A percentile compares a stretch with the other conserved stretches of the same genome.
These are phyloP conservation scores for Orbilia quercus DNA, from an alignment of 2,329 filamentous ascomycete genomes.

Conservation along the genomic window DNA sequence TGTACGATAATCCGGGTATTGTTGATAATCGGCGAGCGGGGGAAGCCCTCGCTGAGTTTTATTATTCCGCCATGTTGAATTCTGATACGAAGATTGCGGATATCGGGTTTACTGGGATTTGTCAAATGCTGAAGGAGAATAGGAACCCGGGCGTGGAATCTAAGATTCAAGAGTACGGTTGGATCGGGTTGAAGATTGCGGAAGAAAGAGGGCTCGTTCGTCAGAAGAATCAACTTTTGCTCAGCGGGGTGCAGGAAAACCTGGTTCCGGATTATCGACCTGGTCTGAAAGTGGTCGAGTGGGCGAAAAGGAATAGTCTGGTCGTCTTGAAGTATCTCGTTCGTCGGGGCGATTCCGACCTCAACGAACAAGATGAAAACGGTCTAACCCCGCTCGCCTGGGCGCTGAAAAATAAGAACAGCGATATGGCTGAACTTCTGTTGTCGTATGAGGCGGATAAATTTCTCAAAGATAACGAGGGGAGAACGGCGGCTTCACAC, in stretches of 20 bases:
- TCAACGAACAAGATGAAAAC: slow-evolving; percentile 20
- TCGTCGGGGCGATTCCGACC: slow-evolving; percentile 1
- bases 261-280: slow-evolving; percentile 22
- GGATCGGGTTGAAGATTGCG: slow-evolving; percentile 41
- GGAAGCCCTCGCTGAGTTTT: slow-evolving; percentile 26
- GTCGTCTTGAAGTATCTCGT: slow-evolving; percentile 33
- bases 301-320: slow-evolving; percentile 29
- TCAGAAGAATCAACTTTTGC: slow-evolving; percentile 10
- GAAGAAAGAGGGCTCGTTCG: slow-evolving; percentile 26
- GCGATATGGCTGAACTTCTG: slow-evolving; percentile 25
- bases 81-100: slow-evolving; percentile 1
- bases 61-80: slow-evolving; percentile 37
- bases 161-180: slow-evolving; percentile 26
- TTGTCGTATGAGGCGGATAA: slow-evolving; percentile 18
- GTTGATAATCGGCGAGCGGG: neutral
- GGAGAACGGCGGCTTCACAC: slow-evolving; percentile 22
- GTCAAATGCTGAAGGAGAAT: slow-evolving; percentile 25
- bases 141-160: neutral
- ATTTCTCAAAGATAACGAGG: slow-evolving; percentile 26
- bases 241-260: slow-evolving; percentile 28
- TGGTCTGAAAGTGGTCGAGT: slow-evolving; percentile 16
- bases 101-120: slow-evolving; percentile 38
- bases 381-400: slow-evolving; percentile 29
- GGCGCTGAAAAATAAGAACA: slow-evolving; percentile 38
- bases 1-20: slow-evolving; percentile 15